A percentile compares a stretch with the other conserved stretches of the same genome.
These are phyloP conservation scores for Saccharomycopsis fibuligera DNA, from an alignment of 805 yeast genomes.

Conservation along the genomic window DNA sequence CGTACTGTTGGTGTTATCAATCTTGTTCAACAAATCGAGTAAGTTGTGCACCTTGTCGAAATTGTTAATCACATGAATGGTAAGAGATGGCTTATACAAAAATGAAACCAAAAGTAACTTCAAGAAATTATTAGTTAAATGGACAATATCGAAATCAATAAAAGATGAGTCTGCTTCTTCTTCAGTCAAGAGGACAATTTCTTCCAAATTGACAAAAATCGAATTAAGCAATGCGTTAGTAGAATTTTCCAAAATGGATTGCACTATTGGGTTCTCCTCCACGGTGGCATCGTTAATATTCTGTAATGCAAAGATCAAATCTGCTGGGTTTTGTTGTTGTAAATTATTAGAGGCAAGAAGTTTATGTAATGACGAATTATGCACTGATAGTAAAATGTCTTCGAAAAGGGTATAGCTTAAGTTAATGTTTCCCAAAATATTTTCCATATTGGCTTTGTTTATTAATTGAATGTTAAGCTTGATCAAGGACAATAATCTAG, in stretches of 20 bases:
- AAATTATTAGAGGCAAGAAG: neutral
- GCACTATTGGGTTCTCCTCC: conserved; percentile 14
- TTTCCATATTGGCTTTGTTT: conserved; percentile 13
- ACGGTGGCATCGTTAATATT: conserved; percentile 6
- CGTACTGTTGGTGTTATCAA: conserved; percentile 15
- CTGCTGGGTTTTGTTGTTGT: neutral
- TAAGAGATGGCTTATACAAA: conserved; percentile 13
- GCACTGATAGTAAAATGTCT: conserved; percentile 12
- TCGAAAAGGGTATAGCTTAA: conserved; percentile 7
- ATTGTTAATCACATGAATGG: conserved; percentile 12
- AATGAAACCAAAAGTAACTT: conserved; percentile 12
- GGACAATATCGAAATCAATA: conserved; percentile 17
- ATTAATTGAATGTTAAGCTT: conserved; percentile 1
- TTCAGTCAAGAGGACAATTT: conserved; percentile 18
- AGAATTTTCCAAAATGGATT: conserved; percentile 8
- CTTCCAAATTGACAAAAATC: conserved; percentile 14
- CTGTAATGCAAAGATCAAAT: neutral
- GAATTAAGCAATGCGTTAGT: conserved; percentile 6
- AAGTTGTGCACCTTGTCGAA: conserved; percentile 7
- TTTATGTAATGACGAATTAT: conserved; percentile 6
- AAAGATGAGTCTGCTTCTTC: conserved; percentile 15
- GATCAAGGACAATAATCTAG: conserved; percentile 7
- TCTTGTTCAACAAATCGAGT: conserved; percentile 8
- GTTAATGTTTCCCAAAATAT: conserved; percentile 8
- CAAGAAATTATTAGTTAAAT: conserved; percentile 11